Conservation (phyloP, 495 filamentous ascomycete genomes). For the Cercophora scortea region DNA sequence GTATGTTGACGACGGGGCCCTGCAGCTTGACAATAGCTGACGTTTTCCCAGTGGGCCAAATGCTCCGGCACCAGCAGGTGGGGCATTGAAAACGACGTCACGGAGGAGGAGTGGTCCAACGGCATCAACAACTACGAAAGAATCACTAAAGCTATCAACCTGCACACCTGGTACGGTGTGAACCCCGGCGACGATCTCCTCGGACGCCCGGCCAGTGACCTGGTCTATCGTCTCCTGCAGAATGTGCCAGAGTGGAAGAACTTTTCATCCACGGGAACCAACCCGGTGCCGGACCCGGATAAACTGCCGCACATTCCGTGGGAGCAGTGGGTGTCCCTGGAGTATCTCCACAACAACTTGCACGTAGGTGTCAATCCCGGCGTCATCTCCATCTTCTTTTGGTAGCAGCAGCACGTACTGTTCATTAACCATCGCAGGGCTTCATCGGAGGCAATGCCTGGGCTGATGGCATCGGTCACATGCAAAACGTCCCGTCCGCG, state of each 20-base stretch:
- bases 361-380: not conserved
- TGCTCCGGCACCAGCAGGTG: not conserved
- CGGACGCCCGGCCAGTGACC: not conserved
- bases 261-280: not conserved
- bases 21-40: no score
- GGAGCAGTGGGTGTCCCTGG: not conserved
- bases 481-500: slow-evolving; percentile 51
- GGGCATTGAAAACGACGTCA: not conserved
- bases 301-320: not conserved
- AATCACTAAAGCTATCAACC: not conserved
- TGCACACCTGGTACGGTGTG: not conserved
- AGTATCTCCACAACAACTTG: slow-evolving; percentile 1
- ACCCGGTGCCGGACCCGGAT: not conserved
- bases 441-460: not conserved
- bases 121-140: not conserved
- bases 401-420: no score
- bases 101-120: not conserved
- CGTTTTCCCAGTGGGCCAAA: not conserved
- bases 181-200: not conserved
- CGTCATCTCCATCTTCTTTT: no score
- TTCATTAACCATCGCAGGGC: no score
- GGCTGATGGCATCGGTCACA: slow-evolving; percentile 40
- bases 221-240: not conserved
- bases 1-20: no score
- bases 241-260: not conserved